Conservation (phyloP, 2,329 filamentous ascomycete genomes). For the Paraphoma chrysanthemicola region DNA sequence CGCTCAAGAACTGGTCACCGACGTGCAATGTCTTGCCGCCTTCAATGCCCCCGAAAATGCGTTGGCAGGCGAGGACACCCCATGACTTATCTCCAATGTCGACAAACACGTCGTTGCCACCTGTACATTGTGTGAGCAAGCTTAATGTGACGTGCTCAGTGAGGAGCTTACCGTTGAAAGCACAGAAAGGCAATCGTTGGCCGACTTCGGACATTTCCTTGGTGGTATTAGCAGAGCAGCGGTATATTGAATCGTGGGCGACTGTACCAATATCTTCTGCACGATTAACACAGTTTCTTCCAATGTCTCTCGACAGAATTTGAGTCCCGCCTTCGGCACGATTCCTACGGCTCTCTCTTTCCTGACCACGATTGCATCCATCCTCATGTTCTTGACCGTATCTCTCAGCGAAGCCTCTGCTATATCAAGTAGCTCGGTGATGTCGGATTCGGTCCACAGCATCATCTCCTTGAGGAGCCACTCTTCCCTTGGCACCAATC, state of each 20-base stretch:
- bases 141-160: not conserved
- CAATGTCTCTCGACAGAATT: constrained; percentile 84
- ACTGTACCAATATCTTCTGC: constrained; percentile 76
- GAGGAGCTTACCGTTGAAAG: constrained; percentile 76
- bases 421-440: constrained; percentile 82
- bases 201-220: constrained; percentile 77
- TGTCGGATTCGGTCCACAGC: constrained; percentile 77
- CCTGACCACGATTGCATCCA: constrained; percentile 80
- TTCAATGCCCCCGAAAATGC: constrained; percentile 80
- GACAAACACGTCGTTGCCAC: constrained; percentile 96
- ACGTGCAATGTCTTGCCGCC: constrained; percentile 88
- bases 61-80: constrained; percentile 91
- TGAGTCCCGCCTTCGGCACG: constrained; percentile 64
- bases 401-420: constrained; percentile 85
- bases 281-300: constrained; percentile 96
- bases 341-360: constrained; percentile 75
- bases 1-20: constrained; percentile 93
- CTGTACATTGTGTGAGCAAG: constrained; percentile 42
- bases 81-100: constrained; percentile 98
- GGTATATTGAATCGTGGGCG: not conserved
- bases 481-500: constrained; percentile 66
- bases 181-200: constrained; percentile 82
- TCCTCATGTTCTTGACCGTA: constrained; percentile 78
- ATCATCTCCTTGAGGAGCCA: constrained; percentile 84
- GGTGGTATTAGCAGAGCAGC: constrained; percentile 12